Base-by-base conservation (phyloP, 345 rosid genomes). In the Trapa bicornis region DNA sequence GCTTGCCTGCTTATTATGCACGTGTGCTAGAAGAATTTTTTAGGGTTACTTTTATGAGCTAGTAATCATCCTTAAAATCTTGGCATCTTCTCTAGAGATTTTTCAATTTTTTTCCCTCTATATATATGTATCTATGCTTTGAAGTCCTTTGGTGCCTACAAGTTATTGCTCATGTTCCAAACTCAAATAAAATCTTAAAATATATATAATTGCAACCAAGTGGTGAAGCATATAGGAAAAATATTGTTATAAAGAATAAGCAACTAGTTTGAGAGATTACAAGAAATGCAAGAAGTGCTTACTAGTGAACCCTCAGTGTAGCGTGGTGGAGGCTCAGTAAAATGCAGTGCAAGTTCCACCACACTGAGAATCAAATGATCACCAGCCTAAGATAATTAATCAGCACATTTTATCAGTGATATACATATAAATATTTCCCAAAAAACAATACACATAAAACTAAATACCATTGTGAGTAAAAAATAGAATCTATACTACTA, bases 221-320 rank as follows among this genome's bases (percentile, higher is more conserved):
- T 50, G 61, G 37, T 32, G 61, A 22, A 36, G 22, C 61, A 57
- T 5, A 17, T 22, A 57, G 7, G 12, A 10, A n/a, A 29, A 57
- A 57, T 22, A 57, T 22, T 22, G 4, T 6, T 11, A 22, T 6
- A 6, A 5, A 29, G 37, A 22, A 57, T 52, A 52, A 1, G 36
- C 11, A 2, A 22, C 11, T 57, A 29, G 32, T 45, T 45, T 45
- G 48, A 45, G 48, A 64, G 76, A 67, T 22, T 54, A 64, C 15
- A 22, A 67, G 47, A 68, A 70, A 73, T 73, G 68, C 61, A 53
- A 47, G 10, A 73, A 65, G 38, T 68, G 50, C 43, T 65, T 87
- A 94, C 99, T 92, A 94, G 77, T 77, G 99, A 84, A 69, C 84
- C 97, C 79, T 94, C 99, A 8, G 89, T 83, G 80, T 86, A 94